Conservation (phyloP, 2,329 filamentous ascomycete genomes). For the Colletotrichum lupini region DNA sequence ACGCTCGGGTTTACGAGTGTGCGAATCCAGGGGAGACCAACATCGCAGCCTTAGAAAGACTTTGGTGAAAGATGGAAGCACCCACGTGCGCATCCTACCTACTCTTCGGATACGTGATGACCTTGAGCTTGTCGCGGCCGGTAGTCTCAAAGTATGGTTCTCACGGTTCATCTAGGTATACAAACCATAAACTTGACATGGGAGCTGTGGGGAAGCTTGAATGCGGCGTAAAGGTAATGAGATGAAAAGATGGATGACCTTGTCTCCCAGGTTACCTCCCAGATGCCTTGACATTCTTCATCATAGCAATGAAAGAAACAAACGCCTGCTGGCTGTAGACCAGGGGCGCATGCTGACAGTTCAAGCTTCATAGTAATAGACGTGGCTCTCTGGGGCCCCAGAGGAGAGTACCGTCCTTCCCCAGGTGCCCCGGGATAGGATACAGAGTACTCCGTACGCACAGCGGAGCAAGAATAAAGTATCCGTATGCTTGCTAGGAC, state of each 20-base stretch:
- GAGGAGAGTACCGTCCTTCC: background rate
- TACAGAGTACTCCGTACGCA: background rate
- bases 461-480: background rate
- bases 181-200: background rate
- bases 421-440: slow-evolving; percentile 17
- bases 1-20: background rate
- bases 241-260: background rate
- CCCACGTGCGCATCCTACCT: background rate
- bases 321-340: slow-evolving; percentile 1
- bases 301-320: background rate
- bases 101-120: background rate
- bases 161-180: background rate
- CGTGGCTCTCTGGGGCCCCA: slow-evolving; percentile 13
- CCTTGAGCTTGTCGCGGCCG: background rate
- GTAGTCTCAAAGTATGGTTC: background rate
- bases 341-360: background rate
- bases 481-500: background rate
- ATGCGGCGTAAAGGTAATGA: background rate
- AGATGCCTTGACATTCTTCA: background rate
- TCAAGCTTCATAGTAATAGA: slow-evolving; percentile 23
- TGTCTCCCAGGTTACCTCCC: background rate
- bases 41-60: background rate
- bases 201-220: no score
- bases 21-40: background rate
- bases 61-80: background rate